Percentiles rank a stretch among this genome's conserved stretches.
phyloP scores from a whole-genome alignment of 257 asterid genomes.

The Linderniella brevidens region DNA sequence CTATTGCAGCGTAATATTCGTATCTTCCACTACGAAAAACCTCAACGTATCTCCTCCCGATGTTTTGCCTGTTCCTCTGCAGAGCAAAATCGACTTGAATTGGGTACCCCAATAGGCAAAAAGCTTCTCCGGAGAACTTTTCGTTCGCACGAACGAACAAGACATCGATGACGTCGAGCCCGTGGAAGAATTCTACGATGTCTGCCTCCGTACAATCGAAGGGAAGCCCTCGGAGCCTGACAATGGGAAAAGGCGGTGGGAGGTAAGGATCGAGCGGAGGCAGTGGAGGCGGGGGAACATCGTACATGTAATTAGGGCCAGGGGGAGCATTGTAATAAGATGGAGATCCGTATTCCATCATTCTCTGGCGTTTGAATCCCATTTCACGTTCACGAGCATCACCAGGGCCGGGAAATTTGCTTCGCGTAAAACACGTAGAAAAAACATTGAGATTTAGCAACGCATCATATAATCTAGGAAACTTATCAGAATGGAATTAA shows the following conservation, averaged over 20 bases:
- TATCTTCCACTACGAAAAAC: slow-evolving; percentile 80
- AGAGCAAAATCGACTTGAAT: slow-evolving; percentile 80
- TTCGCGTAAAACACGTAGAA: slow-evolving; percentile 12
- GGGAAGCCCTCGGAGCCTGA: slow-evolving; percentile 95
- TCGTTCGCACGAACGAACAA: slow-evolving; percentile 67
- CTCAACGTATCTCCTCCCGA: slow-evolving; percentile 91
- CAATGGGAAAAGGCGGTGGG: slow-evolving; percentile 87
- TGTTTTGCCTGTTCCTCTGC: slow-evolving; percentile 73
- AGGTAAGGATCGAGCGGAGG: slow-evolving; percentile 46
- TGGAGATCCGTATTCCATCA: slow-evolving; percentile 69
- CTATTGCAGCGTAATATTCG: slow-evolving; percentile 83
- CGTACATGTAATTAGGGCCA: slow-evolving; percentile 51
- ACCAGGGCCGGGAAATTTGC: slow-evolving; percentile 47
- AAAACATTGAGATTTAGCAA: slow-evolving; percentile 8
- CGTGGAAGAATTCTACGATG: slow-evolving; percentile 69
- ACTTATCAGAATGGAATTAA: too few relatives aligned
- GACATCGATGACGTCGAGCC: slow-evolving; percentile 71
- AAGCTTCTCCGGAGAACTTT: slow-evolving; percentile 78
- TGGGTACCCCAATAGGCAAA: slow-evolving; percentile 73
- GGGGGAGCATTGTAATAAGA: slow-evolving; percentile 35
- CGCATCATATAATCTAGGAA: slow-evolving; percentile 9
- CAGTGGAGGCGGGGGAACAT: slow-evolving; percentile 57
- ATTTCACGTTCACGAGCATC: slow-evolving; percentile 84
- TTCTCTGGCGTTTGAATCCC: slow-evolving; percentile 81
- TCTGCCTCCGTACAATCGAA: slow-evolving; percentile 74